Percentiles rank a stretch among this genome's conserved stretches.
Evolutionary conservation across 2,329 filamentous ascomycete genomes (phyloP).

Genomic region (Fusarium sp.): DNA sequence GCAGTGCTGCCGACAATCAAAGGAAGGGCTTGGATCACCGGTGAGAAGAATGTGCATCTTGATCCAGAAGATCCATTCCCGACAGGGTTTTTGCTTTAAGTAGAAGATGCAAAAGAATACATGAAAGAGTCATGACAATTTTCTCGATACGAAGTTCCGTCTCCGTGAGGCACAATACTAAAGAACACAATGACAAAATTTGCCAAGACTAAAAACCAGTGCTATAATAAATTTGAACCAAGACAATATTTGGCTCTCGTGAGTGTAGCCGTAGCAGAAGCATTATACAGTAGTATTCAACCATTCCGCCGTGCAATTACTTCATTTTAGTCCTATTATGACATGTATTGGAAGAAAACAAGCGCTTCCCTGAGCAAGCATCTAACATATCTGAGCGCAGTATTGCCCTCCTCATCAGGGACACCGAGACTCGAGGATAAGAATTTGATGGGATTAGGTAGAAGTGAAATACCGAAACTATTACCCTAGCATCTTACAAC

Average conservation of each 20-base stretch:
- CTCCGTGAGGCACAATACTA: not conserved
- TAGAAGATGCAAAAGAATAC: not conserved
- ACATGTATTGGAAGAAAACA: not conserved
- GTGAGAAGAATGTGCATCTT: conserved; percentile 56
- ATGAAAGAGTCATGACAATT: not conserved
- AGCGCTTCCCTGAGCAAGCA: not conserved
- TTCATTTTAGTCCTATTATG: too few species aligned
- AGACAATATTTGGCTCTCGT: not conserved
- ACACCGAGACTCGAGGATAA: not conserved
- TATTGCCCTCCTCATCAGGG: not conserved
- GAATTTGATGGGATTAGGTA: not conserved
- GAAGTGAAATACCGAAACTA: not conserved
- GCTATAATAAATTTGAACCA: not conserved
- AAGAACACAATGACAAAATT: not conserved
- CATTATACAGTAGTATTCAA: not conserved
- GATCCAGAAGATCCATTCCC: conserved; percentile 59
- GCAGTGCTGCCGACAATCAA: conserved; percentile 56
- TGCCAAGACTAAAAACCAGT: not conserved
- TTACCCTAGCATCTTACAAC: not conserved
- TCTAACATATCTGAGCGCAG: not conserved
- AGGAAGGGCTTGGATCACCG: conserved; percentile 59
- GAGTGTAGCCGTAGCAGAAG: not conserved
- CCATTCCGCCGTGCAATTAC: not conserved
- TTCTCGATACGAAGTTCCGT: not conserved
- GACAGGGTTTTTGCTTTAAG: conserved; percentile 4